Base-by-base conservation (phyloP, 1,284 basidiomycete genomes). In the Melampsora abietis-canadensis region DNA sequence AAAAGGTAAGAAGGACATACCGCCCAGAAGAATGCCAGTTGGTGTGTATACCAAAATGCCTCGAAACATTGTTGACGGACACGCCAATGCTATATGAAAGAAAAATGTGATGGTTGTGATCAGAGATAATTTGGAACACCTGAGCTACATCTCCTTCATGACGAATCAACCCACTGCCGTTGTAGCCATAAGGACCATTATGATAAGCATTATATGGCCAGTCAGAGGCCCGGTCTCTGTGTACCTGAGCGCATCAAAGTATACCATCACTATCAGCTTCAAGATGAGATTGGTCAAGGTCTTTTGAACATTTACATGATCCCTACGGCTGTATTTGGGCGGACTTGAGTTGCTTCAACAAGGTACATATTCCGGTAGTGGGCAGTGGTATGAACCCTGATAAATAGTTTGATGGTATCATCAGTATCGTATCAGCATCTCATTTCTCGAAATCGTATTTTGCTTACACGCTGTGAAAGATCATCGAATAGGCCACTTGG, bases 11-110 rank as follows among this genome's bases (percentile, higher is more conserved):
- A 67, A n/a, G 47, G 24, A 40, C 61, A 78, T 76, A 93, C 85
- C 88, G 92, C 90, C 84, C 92, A 92, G 85, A 93, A 92, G 85
- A 92, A 91, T 10, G 91, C 92, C 61, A 92, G 87, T 79, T 93
- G 92, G 78, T 93, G 91, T 27, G 91, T 92, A 82, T 92, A 93
- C 92, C 92, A 94, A 84, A 94, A 94, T 0, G 87, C 90, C 82
- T 94, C 92, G 82, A 93, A 94, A 83, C 88, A 91, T 82, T 92
- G 90, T 76, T 87, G 82, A 78, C 92, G 89, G 77, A 94, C 87
- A 82, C 89, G 91, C 79, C 87, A 85, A 82, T 92, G 90, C 4
- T 91, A 90, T 34, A 54, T 21, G 24, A 21, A 54, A 54, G 7
- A n/a, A n/a, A 10, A 15, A 40, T 46, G 24, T 31, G 59, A 68